A percentile compares a stretch with the other conserved stretches of the same genome.
Evolutionary conservation across 2,329 filamentous ascomycete species (phyloP).

Genomic region (Aspergillus sp.): DNA sequence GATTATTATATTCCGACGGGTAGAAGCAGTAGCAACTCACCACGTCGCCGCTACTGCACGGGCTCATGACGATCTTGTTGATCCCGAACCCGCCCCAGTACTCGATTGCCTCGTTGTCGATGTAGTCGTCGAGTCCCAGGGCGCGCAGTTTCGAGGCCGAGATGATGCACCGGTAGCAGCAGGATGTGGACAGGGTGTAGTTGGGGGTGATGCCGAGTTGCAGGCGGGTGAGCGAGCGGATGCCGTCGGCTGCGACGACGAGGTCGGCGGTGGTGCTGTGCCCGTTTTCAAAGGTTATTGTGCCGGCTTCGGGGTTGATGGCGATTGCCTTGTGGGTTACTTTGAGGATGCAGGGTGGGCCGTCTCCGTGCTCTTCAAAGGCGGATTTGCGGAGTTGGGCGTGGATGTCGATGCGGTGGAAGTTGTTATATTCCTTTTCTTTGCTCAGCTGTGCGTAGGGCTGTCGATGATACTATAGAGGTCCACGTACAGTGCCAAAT

Average conservation of each 20-base stretch:
- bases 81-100: slow-evolving; percentile 44
- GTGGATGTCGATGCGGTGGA: slow-evolving; percentile 35
- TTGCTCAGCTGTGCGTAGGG: neutral
- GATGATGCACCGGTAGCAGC: slow-evolving; percentile 39
- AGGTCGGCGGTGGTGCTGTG: slow-evolving; percentile 23
- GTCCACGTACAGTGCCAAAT: slow-evolving; percentile 24
- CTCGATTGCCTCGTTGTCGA: slow-evolving; percentile 36
- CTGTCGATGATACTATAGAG: neutral
- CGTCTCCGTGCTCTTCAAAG: slow-evolving; percentile 27
- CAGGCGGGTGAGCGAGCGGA: slow-evolving; percentile 15
- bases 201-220: slow-evolving; percentile 36
- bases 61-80: slow-evolving; percentile 48
- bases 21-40: slow-evolving; percentile 49
- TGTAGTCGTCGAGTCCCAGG: slow-evolving; percentile 37
- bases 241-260: slow-evolving; percentile 32
- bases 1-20: slow-evolving; percentile 27
- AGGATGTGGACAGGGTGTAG: slow-evolving; percentile 41
- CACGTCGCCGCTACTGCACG: slow-evolving; percentile 43
- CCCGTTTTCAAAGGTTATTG: slow-evolving; percentile 28
- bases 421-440: slow-evolving; percentile 33
- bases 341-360: slow-evolving; percentile 21
- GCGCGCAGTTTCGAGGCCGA: slow-evolving; percentile 28
- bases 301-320: slow-evolving; percentile 26
- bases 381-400: slow-evolving; percentile 30
- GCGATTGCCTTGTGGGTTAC: slow-evolving; percentile 28